phyloP scores from a whole-genome alignment of 1,139 yeast genomes.

The Schizosaccharomyces versatilis region DNA sequence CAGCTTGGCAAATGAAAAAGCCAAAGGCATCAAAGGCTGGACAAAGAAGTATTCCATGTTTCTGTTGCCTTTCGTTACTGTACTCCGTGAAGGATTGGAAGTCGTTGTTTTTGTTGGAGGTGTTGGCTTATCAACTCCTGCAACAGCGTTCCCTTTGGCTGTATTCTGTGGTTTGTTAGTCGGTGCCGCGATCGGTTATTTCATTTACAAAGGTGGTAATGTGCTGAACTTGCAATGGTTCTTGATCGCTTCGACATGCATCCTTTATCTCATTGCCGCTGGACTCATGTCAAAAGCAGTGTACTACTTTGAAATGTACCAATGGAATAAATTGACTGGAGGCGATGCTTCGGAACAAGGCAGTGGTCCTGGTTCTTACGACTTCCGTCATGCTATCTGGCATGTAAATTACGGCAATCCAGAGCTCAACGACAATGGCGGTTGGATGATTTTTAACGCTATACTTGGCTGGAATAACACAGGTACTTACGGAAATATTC shows the following conservation, averaged over 20 bases:
- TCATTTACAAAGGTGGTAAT: slow-evolving; percentile 45
- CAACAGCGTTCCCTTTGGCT: slow-evolving; percentile 63
- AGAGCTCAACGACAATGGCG: slow-evolving; percentile 41
- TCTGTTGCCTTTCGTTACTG: slow-evolving; percentile 54
- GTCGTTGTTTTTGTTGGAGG: slow-evolving; percentile 80
- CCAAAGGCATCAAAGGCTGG: slow-evolving; percentile 21
- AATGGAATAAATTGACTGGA: slow-evolving; percentile 47
- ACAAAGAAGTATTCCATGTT: slow-evolving; percentile 48
- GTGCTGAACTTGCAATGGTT: slow-evolving; percentile 58
- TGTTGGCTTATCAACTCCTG: slow-evolving; percentile 55
- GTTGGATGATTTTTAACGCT: slow-evolving; percentile 86
- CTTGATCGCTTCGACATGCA: slow-evolving; percentile 61
- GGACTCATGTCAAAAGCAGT: slow-evolving; percentile 77
- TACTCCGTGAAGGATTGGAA: slow-evolving; percentile 72
- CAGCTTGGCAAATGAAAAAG: slow-evolving; percentile 25
- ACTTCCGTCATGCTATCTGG: slow-evolving; percentile 61
- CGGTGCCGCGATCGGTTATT: slow-evolving; percentile 44
- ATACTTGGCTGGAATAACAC: slow-evolving; percentile 88
- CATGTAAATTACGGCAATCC: slow-evolving; percentile 95
- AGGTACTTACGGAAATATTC: slow-evolving; percentile 83
- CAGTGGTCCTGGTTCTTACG: slow-evolving; percentile 85
- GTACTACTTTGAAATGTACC: slow-evolving; percentile 68
- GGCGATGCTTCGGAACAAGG: slow-evolving; percentile 80
- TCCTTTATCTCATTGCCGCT: slow-evolving; percentile 68
- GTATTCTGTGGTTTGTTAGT: slow-evolving; percentile 48